phyloP scores from a whole-genome alignment of 345 rosid genomes.

The Schrenkiella parvula region DNA sequence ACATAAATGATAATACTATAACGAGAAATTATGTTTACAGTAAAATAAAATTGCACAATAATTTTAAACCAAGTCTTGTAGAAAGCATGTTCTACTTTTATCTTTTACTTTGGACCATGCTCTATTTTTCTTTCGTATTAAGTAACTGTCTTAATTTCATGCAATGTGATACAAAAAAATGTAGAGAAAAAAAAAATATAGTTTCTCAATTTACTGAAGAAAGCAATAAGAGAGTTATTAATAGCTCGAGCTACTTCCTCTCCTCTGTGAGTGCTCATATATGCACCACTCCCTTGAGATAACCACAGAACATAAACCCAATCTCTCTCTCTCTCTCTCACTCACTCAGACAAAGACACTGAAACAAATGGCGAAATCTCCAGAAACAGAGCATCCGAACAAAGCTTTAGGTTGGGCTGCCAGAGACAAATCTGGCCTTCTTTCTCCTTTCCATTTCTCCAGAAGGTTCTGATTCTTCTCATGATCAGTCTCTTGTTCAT shows the following conservation, averaged over 20 bases:
- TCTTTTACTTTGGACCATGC: neutral
- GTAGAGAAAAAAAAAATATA: neutral
- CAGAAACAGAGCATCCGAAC: constrained; percentile 59
- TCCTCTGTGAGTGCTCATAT: constrained; percentile 1
- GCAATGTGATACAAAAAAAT: neutral
- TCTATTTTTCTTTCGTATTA: neutral
- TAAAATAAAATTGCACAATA: neutral
- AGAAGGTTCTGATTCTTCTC: constrained; percentile 48
- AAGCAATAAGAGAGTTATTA: constrained; percentile 12
- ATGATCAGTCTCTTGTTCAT: neutral
- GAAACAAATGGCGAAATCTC: constrained; percentile 52
- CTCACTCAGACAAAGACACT: constrained; percentile 24
- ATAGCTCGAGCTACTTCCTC: constrained; percentile 10
- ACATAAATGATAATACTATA: neutral
- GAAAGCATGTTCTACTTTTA: neutral
- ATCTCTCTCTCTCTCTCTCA: neutral
- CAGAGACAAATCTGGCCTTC: constrained; percentile 56
- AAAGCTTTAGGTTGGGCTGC: constrained; percentile 89
- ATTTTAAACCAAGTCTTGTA: neutral
- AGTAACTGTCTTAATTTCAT: neutral
- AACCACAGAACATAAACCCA: neutral
- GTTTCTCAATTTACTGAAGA: neutral
- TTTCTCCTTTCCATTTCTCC: constrained; percentile 77
- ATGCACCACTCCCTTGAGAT: constrained; percentile 1
- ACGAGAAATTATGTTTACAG: neutral